phyloP scores from a whole-genome alignment of 768 basidiomycete species.

The Ramaria sp. region DNA sequence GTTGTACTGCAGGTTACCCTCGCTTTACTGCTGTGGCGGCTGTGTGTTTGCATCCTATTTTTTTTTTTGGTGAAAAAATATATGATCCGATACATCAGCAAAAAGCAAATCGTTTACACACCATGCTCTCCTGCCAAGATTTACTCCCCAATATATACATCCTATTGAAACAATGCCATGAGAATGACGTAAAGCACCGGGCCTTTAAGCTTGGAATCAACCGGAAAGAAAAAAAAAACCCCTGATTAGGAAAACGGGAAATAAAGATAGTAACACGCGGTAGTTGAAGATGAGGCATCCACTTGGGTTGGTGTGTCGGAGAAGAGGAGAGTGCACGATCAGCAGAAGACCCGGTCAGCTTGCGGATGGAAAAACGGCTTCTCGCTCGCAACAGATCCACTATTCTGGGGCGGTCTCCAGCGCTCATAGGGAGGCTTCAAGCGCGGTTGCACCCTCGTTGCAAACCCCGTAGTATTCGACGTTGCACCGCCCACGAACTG shows the following conservation, averaged over 20 bases:
- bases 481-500: not conserved
- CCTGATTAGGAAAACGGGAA: not conserved
- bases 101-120: too few species aligned
- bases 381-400: slow-evolving; percentile 4
- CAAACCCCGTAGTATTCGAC: slow-evolving; percentile 3
- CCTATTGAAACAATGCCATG: too few species aligned
- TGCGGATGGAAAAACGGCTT: not conserved
- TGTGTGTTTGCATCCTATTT: too few species aligned
- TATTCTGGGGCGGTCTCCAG: slow-evolving; percentile 4
- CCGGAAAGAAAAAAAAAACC: not conserved
- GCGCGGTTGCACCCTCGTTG: not conserved
- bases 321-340: not conserved
- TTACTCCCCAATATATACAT: too few species aligned
- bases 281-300: slow-evolving; percentile 4
- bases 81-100: too few species aligned
- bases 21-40: too few species aligned
- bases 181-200: not conserved
- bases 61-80: too few species aligned
- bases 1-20: too few species aligned
- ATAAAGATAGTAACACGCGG: slow-evolving; percentile 6
- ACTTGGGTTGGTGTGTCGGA: slow-evolving; percentile 4
- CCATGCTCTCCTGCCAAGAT: too few species aligned
- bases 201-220: not conserved
- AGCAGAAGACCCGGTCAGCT: slow-evolving; percentile 2
- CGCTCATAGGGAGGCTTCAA: slow-evolving; percentile 4